Evolutionary conservation across 2,329 filamentous ascomycete genomes (phyloP), one percentile per base, ranked within the genome.

Genomic region (Phyllosticta ampelicida): DNA sequence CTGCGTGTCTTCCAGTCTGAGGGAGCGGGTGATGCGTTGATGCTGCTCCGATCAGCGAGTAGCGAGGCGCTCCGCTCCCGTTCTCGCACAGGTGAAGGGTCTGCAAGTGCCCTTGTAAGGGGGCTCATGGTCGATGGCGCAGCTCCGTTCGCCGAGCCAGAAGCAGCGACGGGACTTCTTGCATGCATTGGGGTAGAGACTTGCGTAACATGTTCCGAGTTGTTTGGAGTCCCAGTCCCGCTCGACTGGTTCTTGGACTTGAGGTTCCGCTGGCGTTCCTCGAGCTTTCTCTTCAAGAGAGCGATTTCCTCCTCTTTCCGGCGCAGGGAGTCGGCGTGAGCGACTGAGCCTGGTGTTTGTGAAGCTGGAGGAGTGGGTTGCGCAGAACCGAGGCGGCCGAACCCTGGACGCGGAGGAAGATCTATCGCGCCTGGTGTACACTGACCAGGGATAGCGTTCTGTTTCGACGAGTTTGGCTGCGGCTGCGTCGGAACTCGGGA

Each of bases 291-390:
- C 53, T 73, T 75, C 71, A 79, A 73, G 23, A 67, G 70, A 60
- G 74, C 70, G 52, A 80, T 78, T 60, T 77, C 74, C 57, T 77
- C 66, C 60, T 80, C 71, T 62, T 76, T 80, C 30, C 71, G 68
- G 44, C 72, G 72, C 50, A 81, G 66, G 52, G 77, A 71, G 51
- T 76, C 75, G 51, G 65, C 63, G 10, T 64, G 76, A 65, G 63
- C 71, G 66, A 60, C 64, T 61, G 62, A 71, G 63, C 64, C 62
- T 48, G 71, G 68, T 10, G 70, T 72, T 21, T 72, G 73, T 13
- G 72, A 60, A 5, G 67, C 68, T 48, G 70, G 65, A 23, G 66
- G 64, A 4, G 69, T 72, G 53, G 63, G 67, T 9, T 68, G 61
- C 18, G 65, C 61, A 56, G 71, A 69, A 48, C 66, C 63, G 6